Conservation (phyloP, 495 filamentous ascomycete genomes). For the Evernia prunastri region DNA sequence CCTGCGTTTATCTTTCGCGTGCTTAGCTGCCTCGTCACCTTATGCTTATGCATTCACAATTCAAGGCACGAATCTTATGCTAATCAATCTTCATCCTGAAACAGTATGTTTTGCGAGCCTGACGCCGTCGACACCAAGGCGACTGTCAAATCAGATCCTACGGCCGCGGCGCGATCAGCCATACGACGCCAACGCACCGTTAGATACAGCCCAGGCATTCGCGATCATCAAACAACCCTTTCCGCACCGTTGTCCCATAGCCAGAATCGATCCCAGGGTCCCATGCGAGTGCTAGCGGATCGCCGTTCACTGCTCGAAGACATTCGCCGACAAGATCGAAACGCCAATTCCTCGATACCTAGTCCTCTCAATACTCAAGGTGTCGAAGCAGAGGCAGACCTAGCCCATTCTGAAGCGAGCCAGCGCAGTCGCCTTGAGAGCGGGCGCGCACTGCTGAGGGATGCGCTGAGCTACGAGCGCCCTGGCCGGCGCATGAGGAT, state of each 20-base stretch:
- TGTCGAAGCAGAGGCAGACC: constrained; percentile 36
- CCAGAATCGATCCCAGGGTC: constrained; percentile 14
- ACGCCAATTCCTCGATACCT: constrained; percentile 9
- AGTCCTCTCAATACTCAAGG: constrained; percentile 39
- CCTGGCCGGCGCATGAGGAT: constrained; percentile 33
- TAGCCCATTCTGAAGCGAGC: constrained; percentile 29
- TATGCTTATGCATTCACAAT: constrained; percentile 18
- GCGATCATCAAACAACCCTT: constrained; percentile 18
- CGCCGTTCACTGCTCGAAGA: constrained; percentile 21
- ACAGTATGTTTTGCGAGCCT: constrained; percentile 54
- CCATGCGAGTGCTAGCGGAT: constrained; percentile 16
- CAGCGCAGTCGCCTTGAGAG: constrained; percentile 34
- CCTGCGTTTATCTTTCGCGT: constrained; percentile 22
- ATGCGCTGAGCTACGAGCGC: constrained; percentile 32
- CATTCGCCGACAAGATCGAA: constrained; percentile 12
- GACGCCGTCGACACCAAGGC: constrained; percentile 52
- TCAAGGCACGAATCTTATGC: constrained; percentile 20
- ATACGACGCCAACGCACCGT: constrained; percentile 56
- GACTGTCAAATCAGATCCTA: constrained; percentile 48
- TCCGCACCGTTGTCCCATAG: constrained; percentile 12
- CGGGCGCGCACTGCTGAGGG: constrained; percentile 27
- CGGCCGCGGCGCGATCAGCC: constrained; percentile 59
- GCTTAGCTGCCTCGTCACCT: constrained; percentile 23
- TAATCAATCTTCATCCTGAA: constrained; percentile 19
- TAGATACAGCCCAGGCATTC: constrained; percentile 30